Evolutionary conservation across 2,329 filamentous ascomycete species (phyloP), one percentile per base, ranked within the genome.

Genomic region (Penicillium aurantiogriseum): DNA sequence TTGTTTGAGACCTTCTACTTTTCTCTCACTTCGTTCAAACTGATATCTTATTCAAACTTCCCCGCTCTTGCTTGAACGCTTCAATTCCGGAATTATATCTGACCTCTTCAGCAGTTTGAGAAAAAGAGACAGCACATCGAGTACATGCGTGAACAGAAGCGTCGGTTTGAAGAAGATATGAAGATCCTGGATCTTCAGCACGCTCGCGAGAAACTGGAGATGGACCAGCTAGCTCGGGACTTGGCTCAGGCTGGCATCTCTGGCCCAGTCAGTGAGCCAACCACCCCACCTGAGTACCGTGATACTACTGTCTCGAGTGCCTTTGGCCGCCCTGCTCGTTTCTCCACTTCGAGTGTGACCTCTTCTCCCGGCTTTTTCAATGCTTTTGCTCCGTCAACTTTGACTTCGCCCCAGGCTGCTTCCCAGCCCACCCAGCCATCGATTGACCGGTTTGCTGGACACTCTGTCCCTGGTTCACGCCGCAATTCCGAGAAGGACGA

Each of bases 101-200:
- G n/a, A 58, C 44, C 51, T 60, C 67, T 76, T 80, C 68, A 85
- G 74, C 75, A 97, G 92, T 85, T 96, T 71, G 92, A 96, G 74
- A 94, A 94, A 78, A 96, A 96, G 78, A 91, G 92, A 70, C 81
- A 90, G 70, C 92, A 96, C 75, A 95, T 95, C 79, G 93, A 97
- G 75, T 87, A 88, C 70, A 87, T 97, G 68, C 86, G 91, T 64
- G 91, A 96, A 76, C 91, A 96, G 74, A 91, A 91, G 70, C 86
- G 91, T 63, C 87, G 89, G 45, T 96, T 96, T 69, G 92, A 97
- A 77, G 87, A 90, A 64, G 91, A 97, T 75, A 92, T 99, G 85
- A 90, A 92, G 73, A 85, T 91, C 67, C 83, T 97, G 61, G 92
- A 96, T 69, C 83, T 92, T 66, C 89, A 94, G 73, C 90, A 93